Evolutionary conservation across 2,329 filamentous ascomycete genomes (phyloP), one percentile per base, ranked within the genome.

Genomic region (Phoma herbarum): DNA sequence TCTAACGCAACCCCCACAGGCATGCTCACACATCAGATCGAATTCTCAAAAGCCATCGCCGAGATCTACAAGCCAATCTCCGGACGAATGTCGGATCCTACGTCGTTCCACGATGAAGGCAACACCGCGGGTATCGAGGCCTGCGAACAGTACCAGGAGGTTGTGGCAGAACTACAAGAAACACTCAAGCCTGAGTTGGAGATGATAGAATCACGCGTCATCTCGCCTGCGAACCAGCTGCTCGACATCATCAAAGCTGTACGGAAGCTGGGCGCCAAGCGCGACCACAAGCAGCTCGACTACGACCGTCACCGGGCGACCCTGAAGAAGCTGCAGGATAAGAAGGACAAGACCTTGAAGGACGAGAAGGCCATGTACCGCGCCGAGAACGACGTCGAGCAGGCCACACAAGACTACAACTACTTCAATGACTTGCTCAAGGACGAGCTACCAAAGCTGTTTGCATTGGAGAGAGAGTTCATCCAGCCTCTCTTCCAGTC

Each of bases 51-150:
- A 80, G 92, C 93, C 66, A 94, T 97, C 83, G 90, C 90, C 64
- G 95, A 99, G 79, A 90, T 99, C 72, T 99, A 99, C 84, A 96
- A 96, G 77, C 95, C 95, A 68, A 99, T 99, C 71, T 97, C 94
- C 54, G 95, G 95, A 54, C 90, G 95, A 74, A 86, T 96, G 79
- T 98, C 94, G 44, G 95, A 99, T 78, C 95, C 95, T 10, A 90
- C 93, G 71, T 91, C 91, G 9, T 85, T 92, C 65, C 85, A 90
- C 53, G 83, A 89, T 43, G 90, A 96, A 78, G 93, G 93, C 55
- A 98, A 97, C 74, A 88, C 90, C 1, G 95, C 96, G 75, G 95
- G 95, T 55, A 98, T 99, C 73, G 85, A 87, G 63, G 95, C 95
- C 26, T 99, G 95, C 79, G 94, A 98, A 75, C 93, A 99, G 79